Base-by-base conservation (phyloP, 1,139 yeast species). In the Saccharomyces hybrid region DNA sequence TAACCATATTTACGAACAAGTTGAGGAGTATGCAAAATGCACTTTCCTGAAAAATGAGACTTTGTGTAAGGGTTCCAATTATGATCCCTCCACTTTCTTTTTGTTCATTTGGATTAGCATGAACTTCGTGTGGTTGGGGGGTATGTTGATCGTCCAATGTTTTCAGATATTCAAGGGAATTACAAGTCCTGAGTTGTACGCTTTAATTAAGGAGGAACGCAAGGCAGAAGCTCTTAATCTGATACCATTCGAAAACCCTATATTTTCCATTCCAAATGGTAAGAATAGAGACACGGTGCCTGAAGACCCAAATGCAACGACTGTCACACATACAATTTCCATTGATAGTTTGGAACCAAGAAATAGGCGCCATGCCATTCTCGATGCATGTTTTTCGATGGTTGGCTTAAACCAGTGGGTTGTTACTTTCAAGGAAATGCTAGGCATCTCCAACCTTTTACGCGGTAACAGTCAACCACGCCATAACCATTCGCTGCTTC, bases 81-180 rank as follows among this genome's bases (percentile, higher is more conserved):
- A 72, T 50, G 78, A 83, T 44, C 76, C 78, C 29, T 84, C 84
- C 65, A 75, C 80, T 46, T 80, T 81, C 63, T 74, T 78, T 56
- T 61, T 84, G 32, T 64, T 80, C 44, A 50, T 75, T 2, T 87
- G 93, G 90, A 72, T 78, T 58, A 60, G 73, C 44, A 65, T 86
- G 52, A 93, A 87, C 66, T 68, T 78, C 12, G 61, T 81, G 8
- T 90, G 96, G 97, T 70, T 89, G 8, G 57, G 79, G 0, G 73
- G 86, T 49, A 75, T 90, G 53, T 65, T 81, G 19, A 67, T 83
- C 42, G 87, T 84, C 2, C 97, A 90, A 69, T 71, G 81, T 2
- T 78, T 85, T 66, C 96, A 88, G 67, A 80, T 88, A 16, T 75
- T 83, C 8, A 81, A 80, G 57, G 96, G 96, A 1, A 64, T 86